These are phyloP conservation scores for Penicillium sp. DNA, from an alignment of 2,329 filamentous ascomycete species.

Conservation along the genomic window DNA sequence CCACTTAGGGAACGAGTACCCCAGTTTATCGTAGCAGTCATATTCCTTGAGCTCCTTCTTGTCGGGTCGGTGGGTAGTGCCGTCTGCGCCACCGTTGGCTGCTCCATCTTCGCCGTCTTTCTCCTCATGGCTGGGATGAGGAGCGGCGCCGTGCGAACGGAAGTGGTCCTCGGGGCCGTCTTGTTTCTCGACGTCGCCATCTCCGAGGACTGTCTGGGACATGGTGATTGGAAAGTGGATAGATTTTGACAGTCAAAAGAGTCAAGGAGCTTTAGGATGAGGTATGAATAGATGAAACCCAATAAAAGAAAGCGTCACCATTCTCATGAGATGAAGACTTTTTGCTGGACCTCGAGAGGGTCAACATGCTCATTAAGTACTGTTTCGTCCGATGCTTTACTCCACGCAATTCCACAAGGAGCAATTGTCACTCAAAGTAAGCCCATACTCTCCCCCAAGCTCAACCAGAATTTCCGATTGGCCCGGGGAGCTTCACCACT, in stretches of 20 bases:
- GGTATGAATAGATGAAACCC: constrained; percentile 2
- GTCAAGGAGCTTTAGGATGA: neutral
- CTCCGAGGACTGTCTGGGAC: constrained; percentile 10
- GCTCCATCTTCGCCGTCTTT: constrained; percentile 10
- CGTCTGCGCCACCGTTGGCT: constrained; percentile 8
- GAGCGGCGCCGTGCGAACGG: constrained; percentile 16
- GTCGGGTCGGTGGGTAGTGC: constrained; percentile 3
- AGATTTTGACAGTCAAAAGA: neutral
- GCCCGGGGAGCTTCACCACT: constrained; percentile 9
- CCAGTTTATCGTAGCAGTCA: constrained; percentile 66
- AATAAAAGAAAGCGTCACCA: neutral
- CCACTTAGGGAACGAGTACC: constrained; percentile 60
- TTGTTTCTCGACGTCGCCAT: constrained; percentile 24
- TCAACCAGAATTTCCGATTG: constrained; percentile 21
- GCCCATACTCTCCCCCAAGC: neutral
- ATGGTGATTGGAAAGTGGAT: constrained; percentile 6
- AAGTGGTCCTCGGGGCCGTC: constrained; percentile 10
- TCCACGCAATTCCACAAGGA: neutral
- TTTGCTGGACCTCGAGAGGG: neutral
- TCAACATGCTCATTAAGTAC: neutral
- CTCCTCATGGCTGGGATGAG: constrained; percentile 9
- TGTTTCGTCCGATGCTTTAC: neutral
- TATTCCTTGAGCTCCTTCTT: constrained; percentile 49
- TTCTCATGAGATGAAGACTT: neutral
- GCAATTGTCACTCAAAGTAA: neutral